phyloP scores from a whole-genome alignment of 2,329 filamentous ascomycete species.

The Verticillium longisporum region DNA sequence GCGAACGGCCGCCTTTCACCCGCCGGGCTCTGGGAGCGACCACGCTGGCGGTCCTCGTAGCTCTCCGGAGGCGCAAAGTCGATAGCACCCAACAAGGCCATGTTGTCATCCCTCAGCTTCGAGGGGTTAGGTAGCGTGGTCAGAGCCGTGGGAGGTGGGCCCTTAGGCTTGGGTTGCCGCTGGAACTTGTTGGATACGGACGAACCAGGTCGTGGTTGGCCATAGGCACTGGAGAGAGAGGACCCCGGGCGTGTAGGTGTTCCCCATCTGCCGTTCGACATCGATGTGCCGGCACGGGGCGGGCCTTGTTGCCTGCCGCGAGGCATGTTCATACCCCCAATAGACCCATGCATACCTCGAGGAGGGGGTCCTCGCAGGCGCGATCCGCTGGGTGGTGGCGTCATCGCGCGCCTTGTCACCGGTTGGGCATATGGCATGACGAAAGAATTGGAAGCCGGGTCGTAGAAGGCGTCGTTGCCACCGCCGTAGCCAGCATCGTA shows the following conservation, averaged over 20 bases:
- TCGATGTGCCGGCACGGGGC: conserved; percentile 42
- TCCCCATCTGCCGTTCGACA: conserved; percentile 18
- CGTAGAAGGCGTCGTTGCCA: conserved; percentile 45
- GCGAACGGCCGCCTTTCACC: conserved; percentile 67
- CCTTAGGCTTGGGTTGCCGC: conserved; percentile 35
- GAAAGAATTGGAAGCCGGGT: conserved; percentile 62
- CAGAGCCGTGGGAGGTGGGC: conserved; percentile 67
- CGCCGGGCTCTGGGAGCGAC: conserved; percentile 58
- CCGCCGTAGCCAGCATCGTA: conserved; percentile 64
- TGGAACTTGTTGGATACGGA: conserved; percentile 50
- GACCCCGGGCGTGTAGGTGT: conserved; percentile 23
- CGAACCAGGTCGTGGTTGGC: conserved; percentile 52
- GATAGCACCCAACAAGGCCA: conserved; percentile 59
- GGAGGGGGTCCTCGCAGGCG: conserved; percentile 35
- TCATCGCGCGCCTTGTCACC: conserved; percentile 87
- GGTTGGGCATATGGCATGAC: conserved; percentile 81
- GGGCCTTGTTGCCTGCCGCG: conserved; percentile 52
- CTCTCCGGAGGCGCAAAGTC: conserved; percentile 81
- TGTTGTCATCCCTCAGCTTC: conserved; percentile 74
- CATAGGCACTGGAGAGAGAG: conserved; percentile 24
- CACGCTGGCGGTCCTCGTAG: conserved; percentile 61
- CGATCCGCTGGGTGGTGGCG: conserved; percentile 65
- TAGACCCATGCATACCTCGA: conserved; percentile 38
- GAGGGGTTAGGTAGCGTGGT: conserved; percentile 76
- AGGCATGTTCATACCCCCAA: conserved; percentile 35